These are phyloP conservation scores for Actinomucor elegans DNA, from an alignment of 371 early-diverging fungal species.

Conservation along the genomic window DNA sequence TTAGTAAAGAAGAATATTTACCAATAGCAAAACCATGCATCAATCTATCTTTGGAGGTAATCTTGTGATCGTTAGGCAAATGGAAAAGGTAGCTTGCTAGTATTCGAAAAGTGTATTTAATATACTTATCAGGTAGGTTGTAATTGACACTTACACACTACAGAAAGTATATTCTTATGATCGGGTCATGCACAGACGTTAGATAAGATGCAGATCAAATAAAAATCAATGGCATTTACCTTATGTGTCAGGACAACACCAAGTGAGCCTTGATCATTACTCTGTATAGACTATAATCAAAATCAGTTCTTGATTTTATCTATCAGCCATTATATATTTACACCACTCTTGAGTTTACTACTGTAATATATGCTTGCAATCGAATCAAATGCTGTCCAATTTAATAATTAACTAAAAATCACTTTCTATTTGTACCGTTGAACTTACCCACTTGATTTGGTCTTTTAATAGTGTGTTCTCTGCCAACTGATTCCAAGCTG, in stretches of 20 bases:
- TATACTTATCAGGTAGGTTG: not conserved
- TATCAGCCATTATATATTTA: no score
- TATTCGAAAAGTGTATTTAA: not conserved
- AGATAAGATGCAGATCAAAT: no score
- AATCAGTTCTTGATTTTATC: no score
- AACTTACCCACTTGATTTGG: not conserved
- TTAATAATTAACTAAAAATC: no score
- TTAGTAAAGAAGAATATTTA: no score
- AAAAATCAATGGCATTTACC: no score
- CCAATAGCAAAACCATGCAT: conserved; percentile 23
- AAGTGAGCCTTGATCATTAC: not conserved
- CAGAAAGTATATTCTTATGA: conserved; percentile 30
- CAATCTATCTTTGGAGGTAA: conserved; percentile 14
- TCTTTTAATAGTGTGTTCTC: not conserved
- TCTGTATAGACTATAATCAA: conserved; percentile 2
- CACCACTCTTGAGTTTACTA: conserved; percentile 8
- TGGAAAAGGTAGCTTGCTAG: conserved; percentile 9
- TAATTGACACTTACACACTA: conserved; percentile 22
- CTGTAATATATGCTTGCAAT: conserved; percentile 25
- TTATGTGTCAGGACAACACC: conserved; percentile 29
- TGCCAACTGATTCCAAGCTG: not conserved
- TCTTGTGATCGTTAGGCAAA: conserved; percentile 13
- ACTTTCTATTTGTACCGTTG: no score
- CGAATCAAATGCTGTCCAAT: conserved; percentile 17
- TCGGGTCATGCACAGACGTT: no score